Conservation (phyloP, 192 early-diverging fungal genomes). For the Backusella tarrabulga region DNA sequence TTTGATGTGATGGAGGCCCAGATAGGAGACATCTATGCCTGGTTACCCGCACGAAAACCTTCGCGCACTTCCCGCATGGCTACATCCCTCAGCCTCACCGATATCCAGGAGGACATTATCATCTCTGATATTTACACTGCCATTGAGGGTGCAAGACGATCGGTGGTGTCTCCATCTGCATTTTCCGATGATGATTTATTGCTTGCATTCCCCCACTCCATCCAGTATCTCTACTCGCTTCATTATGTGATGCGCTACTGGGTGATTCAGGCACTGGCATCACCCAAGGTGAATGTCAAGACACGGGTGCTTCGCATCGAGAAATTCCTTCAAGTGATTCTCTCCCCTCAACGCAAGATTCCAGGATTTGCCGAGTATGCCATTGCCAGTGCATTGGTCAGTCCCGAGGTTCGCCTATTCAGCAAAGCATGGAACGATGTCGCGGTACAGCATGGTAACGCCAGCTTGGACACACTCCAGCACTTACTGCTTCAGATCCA, state of each 20-base stretch:
- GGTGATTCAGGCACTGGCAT: constrained; percentile 59
- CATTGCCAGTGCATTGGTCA: constrained; percentile 64
- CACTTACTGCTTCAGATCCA: constrained; percentile 22
- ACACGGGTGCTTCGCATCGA: constrained; percentile 55
- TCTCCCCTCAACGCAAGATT: constrained; percentile 25
- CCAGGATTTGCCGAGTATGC: constrained; percentile 70
- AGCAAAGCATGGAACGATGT: constrained; percentile 63
- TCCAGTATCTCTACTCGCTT: constrained; percentile 61
- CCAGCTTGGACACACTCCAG: constrained; percentile 56
- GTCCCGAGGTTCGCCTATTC: constrained; percentile 66
- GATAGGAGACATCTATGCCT: constrained; percentile 41
- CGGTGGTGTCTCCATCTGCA: constrained; percentile 42
- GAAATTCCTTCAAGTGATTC: constrained; percentile 50
- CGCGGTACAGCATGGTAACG: constrained; percentile 43
- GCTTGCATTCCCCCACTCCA: constrained; percentile 58
- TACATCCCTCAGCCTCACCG: background rate
- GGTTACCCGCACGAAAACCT: constrained; percentile 39
- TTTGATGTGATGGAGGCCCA: constrained; percentile 49
- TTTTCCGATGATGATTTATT: constrained; percentile 52
- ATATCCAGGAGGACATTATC: constrained; percentile 46
- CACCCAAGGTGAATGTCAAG: constrained; percentile 41
- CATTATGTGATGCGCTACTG: constrained; percentile 68
- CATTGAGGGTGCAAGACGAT: constrained; percentile 50
- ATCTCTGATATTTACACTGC: constrained; percentile 65
- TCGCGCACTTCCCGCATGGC: background rate